phyloP scores from a whole-genome alignment of 148 eudicot species.

The Arctostaphylos glauca region DNA sequence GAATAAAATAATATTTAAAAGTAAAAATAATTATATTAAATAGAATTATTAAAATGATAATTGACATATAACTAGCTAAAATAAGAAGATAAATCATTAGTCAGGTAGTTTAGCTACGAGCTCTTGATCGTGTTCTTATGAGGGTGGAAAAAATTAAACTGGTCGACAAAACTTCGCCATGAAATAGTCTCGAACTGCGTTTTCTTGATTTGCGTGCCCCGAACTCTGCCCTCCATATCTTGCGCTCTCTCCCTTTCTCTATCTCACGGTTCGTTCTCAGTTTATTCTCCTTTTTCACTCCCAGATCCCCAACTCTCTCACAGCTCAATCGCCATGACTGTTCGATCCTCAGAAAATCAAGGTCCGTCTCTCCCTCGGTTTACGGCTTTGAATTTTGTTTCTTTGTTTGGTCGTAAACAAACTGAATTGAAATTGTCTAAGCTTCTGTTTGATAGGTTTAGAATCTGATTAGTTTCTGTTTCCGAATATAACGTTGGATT shows the following conservation, averaged over 20 bases:
- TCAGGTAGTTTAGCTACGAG: too few relatives aligned
- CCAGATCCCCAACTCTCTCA: neutral
- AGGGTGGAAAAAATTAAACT: too few relatives aligned
- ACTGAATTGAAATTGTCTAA: neutral
- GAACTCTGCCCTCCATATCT: neutral
- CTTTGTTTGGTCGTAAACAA: neutral
- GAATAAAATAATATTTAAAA: too few relatives aligned
- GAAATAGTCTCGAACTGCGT: too few relatives aligned
- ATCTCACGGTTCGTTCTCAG: neutral
- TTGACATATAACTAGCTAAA: too few relatives aligned
- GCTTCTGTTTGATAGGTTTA: neutral
- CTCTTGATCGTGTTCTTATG: too few relatives aligned
- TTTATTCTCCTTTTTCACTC: neutral
- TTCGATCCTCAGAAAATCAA: slow-evolving; percentile 24
- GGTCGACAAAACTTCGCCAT: too few relatives aligned
- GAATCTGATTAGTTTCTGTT: neutral
- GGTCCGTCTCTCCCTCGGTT: slow-evolving; percentile 11
- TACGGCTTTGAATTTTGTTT: too few relatives aligned
- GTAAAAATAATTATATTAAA: too few relatives aligned
- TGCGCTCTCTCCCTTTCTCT: neutral
- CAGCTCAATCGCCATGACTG: slow-evolving; percentile 22
- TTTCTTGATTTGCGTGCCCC: slow-evolving; percentile 5
- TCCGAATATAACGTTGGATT: neutral
- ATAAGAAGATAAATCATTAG: too few relatives aligned
- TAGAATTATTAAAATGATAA: too few relatives aligned